Conservation (phyloP, 108 stramenopile species). For the Pseudonitzschia pungens region DNA sequence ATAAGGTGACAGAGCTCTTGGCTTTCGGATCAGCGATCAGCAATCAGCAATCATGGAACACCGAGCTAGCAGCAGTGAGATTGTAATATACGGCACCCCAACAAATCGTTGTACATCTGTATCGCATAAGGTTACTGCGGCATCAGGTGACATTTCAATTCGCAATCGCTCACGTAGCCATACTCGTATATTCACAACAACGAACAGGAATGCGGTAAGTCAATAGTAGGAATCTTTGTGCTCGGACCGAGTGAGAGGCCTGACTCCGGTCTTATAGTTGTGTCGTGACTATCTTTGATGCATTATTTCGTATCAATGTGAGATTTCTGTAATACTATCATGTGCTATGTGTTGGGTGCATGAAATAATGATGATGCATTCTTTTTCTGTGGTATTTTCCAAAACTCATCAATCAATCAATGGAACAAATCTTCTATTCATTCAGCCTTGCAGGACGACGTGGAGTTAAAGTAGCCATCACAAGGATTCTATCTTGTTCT, state of each 20-base stretch:
- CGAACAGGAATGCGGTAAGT: background rate
- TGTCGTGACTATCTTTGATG: background rate
- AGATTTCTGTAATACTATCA: no score
- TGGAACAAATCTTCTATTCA: background rate
- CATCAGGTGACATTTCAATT: background rate
- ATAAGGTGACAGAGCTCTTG: no score
- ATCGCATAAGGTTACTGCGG: background rate
- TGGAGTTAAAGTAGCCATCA: background rate
- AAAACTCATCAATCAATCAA: background rate
- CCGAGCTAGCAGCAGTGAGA: no score
- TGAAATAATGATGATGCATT: background rate
- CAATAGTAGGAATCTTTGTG: background rate
- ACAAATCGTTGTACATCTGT: no score
- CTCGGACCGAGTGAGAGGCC: background rate
- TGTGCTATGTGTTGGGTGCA: background rate
- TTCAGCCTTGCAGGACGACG: background rate
- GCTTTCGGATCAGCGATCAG: no score
- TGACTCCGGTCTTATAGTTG: background rate
- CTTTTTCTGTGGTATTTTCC: background rate
- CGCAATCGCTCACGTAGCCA: background rate
- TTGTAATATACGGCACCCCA: no score
- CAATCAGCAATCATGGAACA: no score
- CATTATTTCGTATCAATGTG: background rate
- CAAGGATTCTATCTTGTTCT: slow-evolving; percentile 20
- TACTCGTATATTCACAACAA: background rate